Evolutionary conservation across 2,329 filamentous ascomycete genomes (phyloP).

Genomic region (Ophiocordyceps sinensis): DNA sequence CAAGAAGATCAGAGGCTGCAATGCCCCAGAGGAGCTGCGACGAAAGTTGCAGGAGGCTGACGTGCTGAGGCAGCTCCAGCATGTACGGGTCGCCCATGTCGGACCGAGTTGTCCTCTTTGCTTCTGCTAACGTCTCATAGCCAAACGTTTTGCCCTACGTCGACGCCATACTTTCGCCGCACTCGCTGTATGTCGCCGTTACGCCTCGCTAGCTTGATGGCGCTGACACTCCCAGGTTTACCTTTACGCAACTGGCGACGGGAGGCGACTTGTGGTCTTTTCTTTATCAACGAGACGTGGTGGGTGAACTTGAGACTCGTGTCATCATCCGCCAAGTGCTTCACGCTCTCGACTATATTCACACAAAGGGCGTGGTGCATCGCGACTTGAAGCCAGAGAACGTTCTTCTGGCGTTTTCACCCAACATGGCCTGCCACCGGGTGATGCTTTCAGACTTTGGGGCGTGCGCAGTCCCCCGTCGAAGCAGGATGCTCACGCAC

Average conservation of each 20-base stretch:
- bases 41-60: slow-evolving; percentile 33
- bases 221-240: slow-evolving; percentile 24
- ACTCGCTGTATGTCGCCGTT: slow-evolving; percentile 28
- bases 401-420: slow-evolving; percentile 32
- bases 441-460: slow-evolving; percentile 40
- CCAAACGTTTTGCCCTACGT: slow-evolving; percentile 39
- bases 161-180: slow-evolving; percentile 32
- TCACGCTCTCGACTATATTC: slow-evolving; percentile 30
- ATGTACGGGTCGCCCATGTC: slow-evolving; percentile 24
- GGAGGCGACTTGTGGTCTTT: slow-evolving; percentile 40
- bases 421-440: slow-evolving; percentile 25
- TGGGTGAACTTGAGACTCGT: slow-evolving; percentile 27
- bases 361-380: slow-evolving; percentile 33
- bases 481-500: slow-evolving; percentile 26
- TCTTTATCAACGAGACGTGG: slow-evolving; percentile 17
- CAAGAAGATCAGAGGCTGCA: slow-evolving; percentile 13
- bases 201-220: too few relatives aligned
- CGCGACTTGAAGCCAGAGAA: slow-evolving; percentile 42
- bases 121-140: slow-evolving; percentile 16
- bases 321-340: slow-evolving; percentile 33
- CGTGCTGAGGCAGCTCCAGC: slow-evolving; percentile 37
- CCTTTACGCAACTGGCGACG: slow-evolving; percentile 41
- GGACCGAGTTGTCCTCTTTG: not conserved
- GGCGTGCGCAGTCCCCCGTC: slow-evolving; percentile 26
- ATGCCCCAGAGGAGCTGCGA: slow-evolving; percentile 13